Evolutionary conservation across 441 rosid genomes (phyloP).

Genomic region (Isatis lusitanica): DNA sequence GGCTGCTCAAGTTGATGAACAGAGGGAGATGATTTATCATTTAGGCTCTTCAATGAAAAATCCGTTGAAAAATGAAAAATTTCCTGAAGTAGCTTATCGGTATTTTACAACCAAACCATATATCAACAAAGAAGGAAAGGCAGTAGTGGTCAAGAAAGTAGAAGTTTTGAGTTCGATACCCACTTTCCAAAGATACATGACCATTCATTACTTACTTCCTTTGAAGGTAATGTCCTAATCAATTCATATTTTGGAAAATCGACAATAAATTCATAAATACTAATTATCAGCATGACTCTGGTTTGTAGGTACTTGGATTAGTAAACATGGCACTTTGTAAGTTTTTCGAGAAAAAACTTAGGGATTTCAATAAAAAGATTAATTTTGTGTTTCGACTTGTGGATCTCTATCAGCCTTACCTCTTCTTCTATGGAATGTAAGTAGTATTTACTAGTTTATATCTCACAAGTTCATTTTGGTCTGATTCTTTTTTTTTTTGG

Average conservation of each 20-base stretch:
- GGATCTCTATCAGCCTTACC: conserved; percentile 28
- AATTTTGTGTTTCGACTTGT: conserved; percentile 24
- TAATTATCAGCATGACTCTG: neutral
- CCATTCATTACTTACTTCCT: conserved; percentile 11
- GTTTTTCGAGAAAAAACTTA: conserved; percentile 39
- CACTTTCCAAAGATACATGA: conserved; percentile 37
- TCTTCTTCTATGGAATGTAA: conserved; percentile 33
- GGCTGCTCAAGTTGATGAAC: conserved; percentile 47
- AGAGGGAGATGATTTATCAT: conserved; percentile 48
- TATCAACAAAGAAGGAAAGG: conserved; percentile 35
- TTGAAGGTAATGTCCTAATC: conserved; percentile 13
- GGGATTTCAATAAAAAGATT: conserved; percentile 45
- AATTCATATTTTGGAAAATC: neutral
- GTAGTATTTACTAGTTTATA: neutral
- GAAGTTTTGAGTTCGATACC: conserved; percentile 27
- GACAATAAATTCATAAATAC: neutral
- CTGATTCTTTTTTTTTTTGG: neutral
- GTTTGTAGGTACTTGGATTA: conserved; percentile 44
- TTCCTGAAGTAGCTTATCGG: neutral
- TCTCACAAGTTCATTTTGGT: neutral
- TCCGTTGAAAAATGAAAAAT: conserved; percentile 20
- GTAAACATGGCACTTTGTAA: conserved; percentile 42
- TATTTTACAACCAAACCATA: conserved; percentile 45
- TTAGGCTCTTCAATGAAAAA: conserved; percentile 54
- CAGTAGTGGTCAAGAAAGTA: conserved; percentile 5